Evolutionary conservation across 1,139 yeast species (phyloP).

Genomic region (Kluyveromyces marxianus): DNA sequence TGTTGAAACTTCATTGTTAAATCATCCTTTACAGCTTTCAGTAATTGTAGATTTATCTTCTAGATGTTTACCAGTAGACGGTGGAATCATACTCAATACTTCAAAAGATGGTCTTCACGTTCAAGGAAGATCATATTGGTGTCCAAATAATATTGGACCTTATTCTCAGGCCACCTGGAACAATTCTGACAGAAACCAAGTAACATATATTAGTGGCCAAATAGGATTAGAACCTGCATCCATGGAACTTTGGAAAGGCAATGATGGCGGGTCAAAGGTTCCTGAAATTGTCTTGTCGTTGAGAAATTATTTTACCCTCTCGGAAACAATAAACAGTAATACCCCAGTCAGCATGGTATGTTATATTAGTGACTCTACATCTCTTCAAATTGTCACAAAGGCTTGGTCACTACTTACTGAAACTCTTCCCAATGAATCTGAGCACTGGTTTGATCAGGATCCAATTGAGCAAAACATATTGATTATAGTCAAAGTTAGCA

Average conservation of each 20-base stretch:
- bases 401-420: conserved; percentile 35
- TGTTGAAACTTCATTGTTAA: conserved; percentile 50
- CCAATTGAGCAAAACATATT: conserved; percentile 31
- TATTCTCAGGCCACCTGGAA: conserved; percentile 76
- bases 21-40: conserved; percentile 46
- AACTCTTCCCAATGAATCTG: conserved; percentile 20
- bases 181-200: conserved; percentile 34
- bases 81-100: conserved; percentile 5
- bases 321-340: conserved; percentile 42
- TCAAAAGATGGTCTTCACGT: conserved; percentile 70
- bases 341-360: conserved; percentile 46
- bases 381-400: conserved; percentile 30
- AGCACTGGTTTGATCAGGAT: conserved; percentile 20
- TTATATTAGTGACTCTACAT: conserved; percentile 37
- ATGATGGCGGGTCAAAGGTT: conserved; percentile 8
- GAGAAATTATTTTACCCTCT: conserved; percentile 67
- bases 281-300: conserved; percentile 49
- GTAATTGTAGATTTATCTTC: conserved; percentile 36
- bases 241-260: conserved; percentile 42
- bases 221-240: conserved; percentile 73
- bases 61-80: conserved; percentile 1
- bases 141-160: conserved; percentile 96
- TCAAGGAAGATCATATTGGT: conserved; percentile 92
- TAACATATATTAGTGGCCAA: conserved; percentile 81
- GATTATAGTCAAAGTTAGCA: conserved; percentile 50